Evolutionary conservation across 257 asterid genomes (phyloP), one percentile per base, ranked within the genome.

Genomic region (Primulina eburnea): DNA sequence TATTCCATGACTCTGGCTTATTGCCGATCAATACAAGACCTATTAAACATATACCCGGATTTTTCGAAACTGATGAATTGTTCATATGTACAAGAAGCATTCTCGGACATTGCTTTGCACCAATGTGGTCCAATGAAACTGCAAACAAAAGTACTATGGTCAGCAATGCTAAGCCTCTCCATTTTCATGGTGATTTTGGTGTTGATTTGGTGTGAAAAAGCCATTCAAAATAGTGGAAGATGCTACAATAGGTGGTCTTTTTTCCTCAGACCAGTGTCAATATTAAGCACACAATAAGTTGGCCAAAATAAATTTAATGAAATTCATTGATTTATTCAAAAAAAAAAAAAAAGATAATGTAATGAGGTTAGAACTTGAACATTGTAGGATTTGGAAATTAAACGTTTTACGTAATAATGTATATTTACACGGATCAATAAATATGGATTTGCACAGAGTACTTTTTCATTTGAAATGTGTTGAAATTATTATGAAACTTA

Each of bases 91-190:
- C 77, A 75, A 72, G 77, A 68, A 58, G 90, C 85, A 11, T 80
- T 87, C 37, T 62, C 76, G 3, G 78, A 81, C 32, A 80, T 84
- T 17, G 76, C 67, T 28, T 16, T 16, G 17, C 69, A 61, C 59
- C 88, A 84, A 60, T 87, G 92, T 75, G 72, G 57, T 74, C 87
- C 92, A 21, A 79, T 81, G 29, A 71, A 70, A 53, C 33, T 18
- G 24, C 66, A 84, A 21, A 71, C 80, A 18, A 21, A 55, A 61
- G 20, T 71, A 65, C 61, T 80, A 67, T 83, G 89, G 90, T 59
- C 79, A 58, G 78, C 90, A 2, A 77, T 80, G 70, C 47, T 85
- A 40, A 68, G 78, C 20, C 82, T 87, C 9, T 85, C 93, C 17
- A 60, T 73, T 65, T 28, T 76, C 60, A 79, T 87, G 87, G 62